phyloP scores from a whole-genome alignment of 257 asterid species.

The Plectranthus barbatus region DNA sequence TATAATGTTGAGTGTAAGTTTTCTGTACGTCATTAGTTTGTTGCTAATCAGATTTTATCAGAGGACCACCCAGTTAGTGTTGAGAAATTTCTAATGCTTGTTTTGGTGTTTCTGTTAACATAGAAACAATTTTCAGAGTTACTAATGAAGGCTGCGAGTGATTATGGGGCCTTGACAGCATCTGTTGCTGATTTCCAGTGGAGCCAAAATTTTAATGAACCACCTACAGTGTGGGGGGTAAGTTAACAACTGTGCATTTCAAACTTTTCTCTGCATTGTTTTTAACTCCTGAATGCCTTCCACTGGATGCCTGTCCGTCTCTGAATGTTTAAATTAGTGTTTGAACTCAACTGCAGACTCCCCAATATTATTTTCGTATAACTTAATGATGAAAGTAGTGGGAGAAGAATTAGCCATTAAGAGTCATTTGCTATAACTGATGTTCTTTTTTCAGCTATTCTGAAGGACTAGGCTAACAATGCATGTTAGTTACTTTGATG shows the following conservation, averaged over 20 bases:
- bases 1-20: neutral
- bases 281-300: neutral
- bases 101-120: constrained; percentile 5
- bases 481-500: too few species aligned
- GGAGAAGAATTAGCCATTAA: neutral
- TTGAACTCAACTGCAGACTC: neutral
- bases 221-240: constrained; percentile 97
- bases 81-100: constrained; percentile 1
- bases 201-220: constrained; percentile 95
- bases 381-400: neutral
- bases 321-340: neutral
- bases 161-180: constrained; percentile 90
- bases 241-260: too few species aligned
- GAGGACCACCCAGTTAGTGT: neutral
- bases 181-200: constrained; percentile 91
- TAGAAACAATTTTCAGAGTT: constrained; percentile 98
- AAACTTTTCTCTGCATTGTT: too few species aligned
- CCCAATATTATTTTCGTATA: too few species aligned
- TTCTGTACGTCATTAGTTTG: neutral
- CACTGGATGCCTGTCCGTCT: neutral
- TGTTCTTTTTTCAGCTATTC: too few species aligned
- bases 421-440: neutral
- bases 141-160: constrained; percentile 95
- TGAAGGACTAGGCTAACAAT: too few species aligned
- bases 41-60: too few species aligned